A percentile compares a stretch with the other conserved stretches of the same genome.
Conservation (phyloP, 805 yeast genomes). For the Starmerella geochares region DNA sequence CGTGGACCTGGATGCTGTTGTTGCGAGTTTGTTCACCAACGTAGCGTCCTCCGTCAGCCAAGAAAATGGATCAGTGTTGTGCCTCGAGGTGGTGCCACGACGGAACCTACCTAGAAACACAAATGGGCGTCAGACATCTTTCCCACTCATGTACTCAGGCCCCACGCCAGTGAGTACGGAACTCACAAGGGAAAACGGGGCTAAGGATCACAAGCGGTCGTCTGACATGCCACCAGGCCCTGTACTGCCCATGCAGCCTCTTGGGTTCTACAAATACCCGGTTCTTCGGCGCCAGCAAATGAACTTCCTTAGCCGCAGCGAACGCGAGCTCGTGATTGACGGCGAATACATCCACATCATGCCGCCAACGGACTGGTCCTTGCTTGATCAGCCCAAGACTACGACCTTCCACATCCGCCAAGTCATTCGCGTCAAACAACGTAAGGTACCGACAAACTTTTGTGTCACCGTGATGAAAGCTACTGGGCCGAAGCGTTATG, state of each 20-base stretch:
- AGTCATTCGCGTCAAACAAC: conserved; percentile 61
- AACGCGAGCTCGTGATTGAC: conserved; percentile 75
- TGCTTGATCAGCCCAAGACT: conserved; percentile 69
- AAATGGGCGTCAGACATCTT: not conserved
- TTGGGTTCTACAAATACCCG: conserved; percentile 67
- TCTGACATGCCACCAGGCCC: conserved; percentile 14
- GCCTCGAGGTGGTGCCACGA: conserved; percentile 3
- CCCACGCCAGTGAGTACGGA: conserved; percentile 4
- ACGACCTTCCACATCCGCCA: conserved; percentile 78
- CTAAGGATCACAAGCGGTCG: not conserved
- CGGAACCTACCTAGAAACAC: not conserved
- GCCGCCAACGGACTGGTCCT: conserved; percentile 69
- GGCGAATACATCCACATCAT: conserved; percentile 88
- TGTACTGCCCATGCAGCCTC: conserved; percentile 24
- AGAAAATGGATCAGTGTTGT: not conserved
- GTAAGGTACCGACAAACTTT: conserved; percentile 65
- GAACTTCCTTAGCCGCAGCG: conserved; percentile 70
- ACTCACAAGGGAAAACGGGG: not conserved
- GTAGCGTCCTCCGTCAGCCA: not conserved
- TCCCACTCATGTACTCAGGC: not conserved
- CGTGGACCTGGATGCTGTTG: conserved; percentile 3
- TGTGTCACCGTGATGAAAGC: conserved; percentile 66
- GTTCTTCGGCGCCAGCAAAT: conserved; percentile 84
- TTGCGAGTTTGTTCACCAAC: not conserved
- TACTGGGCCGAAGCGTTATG: conserved; percentile 68